These are phyloP conservation scores for Linnemannia zychae DNA, from an alignment of 192 early-diverging fungal genomes.

Conservation along the genomic window DNA sequence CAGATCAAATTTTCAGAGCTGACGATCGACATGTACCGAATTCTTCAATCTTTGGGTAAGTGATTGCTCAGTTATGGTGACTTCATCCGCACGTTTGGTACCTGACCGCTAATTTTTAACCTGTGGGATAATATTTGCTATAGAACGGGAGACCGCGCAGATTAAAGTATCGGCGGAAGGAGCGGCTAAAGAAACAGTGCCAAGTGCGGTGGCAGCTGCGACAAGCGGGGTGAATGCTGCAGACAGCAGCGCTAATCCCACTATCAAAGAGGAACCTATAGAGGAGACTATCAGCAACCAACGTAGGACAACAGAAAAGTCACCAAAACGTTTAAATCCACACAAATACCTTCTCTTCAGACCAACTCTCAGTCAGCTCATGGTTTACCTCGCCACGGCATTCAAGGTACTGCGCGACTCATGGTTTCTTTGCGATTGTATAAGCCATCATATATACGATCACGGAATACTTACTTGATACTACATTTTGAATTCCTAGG, in stretches of 20 bases:
- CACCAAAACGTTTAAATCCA: conserved; percentile 58
- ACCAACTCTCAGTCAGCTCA: conserved; percentile 91
- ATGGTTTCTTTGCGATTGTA: background rate
- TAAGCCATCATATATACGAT: background rate
- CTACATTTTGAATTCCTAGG: conserved; percentile 57
- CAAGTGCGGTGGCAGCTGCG: conserved; percentile 41
- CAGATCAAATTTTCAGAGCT: conserved; percentile 99
- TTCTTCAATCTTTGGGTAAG: conserved; percentile 90
- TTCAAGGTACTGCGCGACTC: conserved; percentile 74
- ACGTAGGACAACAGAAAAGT: conserved; percentile 49
- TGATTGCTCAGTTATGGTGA: background rate
- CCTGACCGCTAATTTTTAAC: background rate
- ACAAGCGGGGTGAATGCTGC: conserved; percentile 17
- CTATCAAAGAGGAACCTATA: conserved; percentile 44
- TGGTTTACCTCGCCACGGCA: conserved; percentile 92
- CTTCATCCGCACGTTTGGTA: background rate
- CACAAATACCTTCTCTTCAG: conserved; percentile 96
- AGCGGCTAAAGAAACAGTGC: conserved; percentile 31
- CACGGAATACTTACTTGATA: background rate
- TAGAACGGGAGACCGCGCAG: conserved; percentile 72
- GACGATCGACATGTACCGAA: conserved; percentile 96
- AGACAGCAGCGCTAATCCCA: background rate
- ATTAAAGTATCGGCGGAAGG: conserved; percentile 17
- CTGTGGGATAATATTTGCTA: background rate
- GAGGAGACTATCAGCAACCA: conserved; percentile 31